phyloP scores from a whole-genome alignment of 768 basidiomycete species.

The Guyanaporus albipodus region DNA sequence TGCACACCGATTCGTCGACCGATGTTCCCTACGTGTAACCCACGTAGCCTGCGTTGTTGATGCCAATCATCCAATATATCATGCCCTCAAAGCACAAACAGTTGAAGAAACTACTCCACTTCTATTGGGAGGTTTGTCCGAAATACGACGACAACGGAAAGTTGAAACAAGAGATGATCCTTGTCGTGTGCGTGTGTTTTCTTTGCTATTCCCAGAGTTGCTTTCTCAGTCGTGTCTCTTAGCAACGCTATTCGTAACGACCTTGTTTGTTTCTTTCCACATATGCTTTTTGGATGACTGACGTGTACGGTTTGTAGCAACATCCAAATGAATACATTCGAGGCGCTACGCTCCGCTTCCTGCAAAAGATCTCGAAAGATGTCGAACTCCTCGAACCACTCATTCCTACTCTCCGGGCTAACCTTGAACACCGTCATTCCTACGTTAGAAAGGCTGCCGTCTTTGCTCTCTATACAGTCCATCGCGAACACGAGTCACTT shows the following conservation, averaged over 20 bases:
- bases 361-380: conserved; percentile 93
- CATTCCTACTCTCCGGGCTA: conserved; percentile 87
- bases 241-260: conserved; percentile 98
- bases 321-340: conserved; percentile 99
- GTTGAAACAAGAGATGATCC: conserved; percentile 99
- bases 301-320: conserved; percentile 55
- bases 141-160: conserved; percentile 97
- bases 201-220: conserved; percentile 1
- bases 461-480: conserved; percentile 92
- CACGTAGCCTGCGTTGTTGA: conserved; percentile 79
- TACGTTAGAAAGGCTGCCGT: conserved; percentile 99
- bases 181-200: conserved; percentile 76
- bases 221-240: conserved; percentile 11
- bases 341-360: conserved; percentile 92
- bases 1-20: background rate
- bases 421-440: conserved; percentile 95
- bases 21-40: background rate
- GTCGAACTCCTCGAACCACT: conserved; percentile 93
- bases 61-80: conserved; percentile 98
- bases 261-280: conserved; percentile 53
- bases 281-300: background rate
- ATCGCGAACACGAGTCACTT: conserved; percentile 89
- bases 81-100: conserved; percentile 94
- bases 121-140: conserved; percentile 97
- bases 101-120: conserved; percentile 94